These are phyloP conservation scores for Brettanomyces sp. DNA, from an alignment of 805 yeast genomes.

Conservation along the genomic window DNA sequence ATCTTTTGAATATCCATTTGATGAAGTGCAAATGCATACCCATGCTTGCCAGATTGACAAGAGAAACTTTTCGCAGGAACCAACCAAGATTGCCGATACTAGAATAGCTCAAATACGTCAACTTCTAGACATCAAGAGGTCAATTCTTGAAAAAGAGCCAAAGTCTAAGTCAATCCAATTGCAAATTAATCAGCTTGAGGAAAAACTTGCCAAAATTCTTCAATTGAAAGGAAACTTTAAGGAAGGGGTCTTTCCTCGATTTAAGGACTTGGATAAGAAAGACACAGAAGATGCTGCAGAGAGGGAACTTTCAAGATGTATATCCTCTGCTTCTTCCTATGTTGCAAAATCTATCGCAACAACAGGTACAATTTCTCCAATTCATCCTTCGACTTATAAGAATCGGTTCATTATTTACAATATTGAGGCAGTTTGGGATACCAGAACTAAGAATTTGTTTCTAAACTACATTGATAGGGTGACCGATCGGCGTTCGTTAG, in stretches of 20 bases:
- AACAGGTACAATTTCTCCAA: slow-evolving; percentile 17
- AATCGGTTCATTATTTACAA: slow-evolving; percentile 74
- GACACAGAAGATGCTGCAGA: neutral
- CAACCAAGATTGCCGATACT: slow-evolving; percentile 32
- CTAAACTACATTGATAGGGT: slow-evolving; percentile 40
- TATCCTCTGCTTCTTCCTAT: neutral
- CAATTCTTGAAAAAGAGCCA: neutral
- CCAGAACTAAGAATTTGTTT: slow-evolving; percentile 50
- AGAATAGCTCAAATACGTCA: slow-evolving; percentile 31
- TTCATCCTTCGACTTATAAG: slow-evolving; percentile 23
- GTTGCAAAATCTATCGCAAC: neutral
- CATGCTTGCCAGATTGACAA: slow-evolving; percentile 58
- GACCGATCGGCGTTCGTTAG: slow-evolving; percentile 17
- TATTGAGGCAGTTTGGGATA: slow-evolving; percentile 71
- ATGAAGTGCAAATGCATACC: slow-evolving; percentile 39
- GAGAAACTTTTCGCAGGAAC: slow-evolving; percentile 48
- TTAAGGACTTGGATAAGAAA: slow-evolving; percentile 16
- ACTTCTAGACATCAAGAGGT: slow-evolving; percentile 24
- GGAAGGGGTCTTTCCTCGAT: slow-evolving; percentile 19
- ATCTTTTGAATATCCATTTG: slow-evolving; percentile 47
- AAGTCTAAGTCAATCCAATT: neutral
- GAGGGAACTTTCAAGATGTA: neutral
- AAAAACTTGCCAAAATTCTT: slow-evolving; percentile 17
- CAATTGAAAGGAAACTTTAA: slow-evolving; percentile 16
- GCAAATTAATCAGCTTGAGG: slow-evolving; percentile 18